Percentiles rank a stretch among this genome's conserved stretches.
Conservation (phyloP, 352 stramenopile genomes). For the Globisporangium paroecandrum region DNA sequence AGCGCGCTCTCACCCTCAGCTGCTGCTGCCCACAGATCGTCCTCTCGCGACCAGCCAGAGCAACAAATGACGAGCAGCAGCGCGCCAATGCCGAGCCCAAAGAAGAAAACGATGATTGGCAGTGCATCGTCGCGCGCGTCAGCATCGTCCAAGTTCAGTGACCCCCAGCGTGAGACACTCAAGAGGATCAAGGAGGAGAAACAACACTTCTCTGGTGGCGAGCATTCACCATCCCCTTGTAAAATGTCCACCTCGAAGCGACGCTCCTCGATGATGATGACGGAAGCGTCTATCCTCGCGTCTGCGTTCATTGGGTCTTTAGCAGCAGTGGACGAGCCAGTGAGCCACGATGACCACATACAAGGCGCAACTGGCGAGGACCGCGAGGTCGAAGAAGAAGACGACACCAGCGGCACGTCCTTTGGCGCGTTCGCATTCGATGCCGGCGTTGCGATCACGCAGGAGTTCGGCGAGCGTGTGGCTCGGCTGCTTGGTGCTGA, state of each 20-base stretch:
- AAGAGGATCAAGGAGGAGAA: constrained; percentile 42
- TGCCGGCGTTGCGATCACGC: constrained; percentile 60
- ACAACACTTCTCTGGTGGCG: neutral
- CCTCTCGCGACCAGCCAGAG: constrained; percentile 17
- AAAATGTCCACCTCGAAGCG: constrained; percentile 18
- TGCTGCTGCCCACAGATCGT: constrained; percentile 18
- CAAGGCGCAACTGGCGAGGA: neutral
- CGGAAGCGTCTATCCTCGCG: constrained; percentile 61
- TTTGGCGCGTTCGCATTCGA: constrained; percentile 37
- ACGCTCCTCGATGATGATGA: constrained; percentile 16
- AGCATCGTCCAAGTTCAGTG: neutral
- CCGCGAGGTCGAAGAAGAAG: constrained; percentile 1
- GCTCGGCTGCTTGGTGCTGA: constrained; percentile 62
- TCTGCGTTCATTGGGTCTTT: constrained; percentile 29
- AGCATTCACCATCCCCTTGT: constrained; percentile 18
- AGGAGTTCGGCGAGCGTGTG: constrained; percentile 66
- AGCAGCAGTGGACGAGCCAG: constrained; percentile 8
- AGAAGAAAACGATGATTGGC: constrained; percentile 12
- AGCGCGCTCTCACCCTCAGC: constrained; percentile 14
- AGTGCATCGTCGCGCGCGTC: neutral
- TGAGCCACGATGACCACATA: constrained; percentile 21
- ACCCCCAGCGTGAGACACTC: constrained; percentile 23
- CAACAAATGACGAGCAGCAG: neutral
- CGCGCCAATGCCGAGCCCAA: constrained; percentile 12
- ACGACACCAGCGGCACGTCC: neutral